Evolutionary conservation across 495 filamentous ascomycete genomes (phyloP), one percentile per base, ranked within the genome.

Genomic region (Hypomontagnella submonticulosa): DNA sequence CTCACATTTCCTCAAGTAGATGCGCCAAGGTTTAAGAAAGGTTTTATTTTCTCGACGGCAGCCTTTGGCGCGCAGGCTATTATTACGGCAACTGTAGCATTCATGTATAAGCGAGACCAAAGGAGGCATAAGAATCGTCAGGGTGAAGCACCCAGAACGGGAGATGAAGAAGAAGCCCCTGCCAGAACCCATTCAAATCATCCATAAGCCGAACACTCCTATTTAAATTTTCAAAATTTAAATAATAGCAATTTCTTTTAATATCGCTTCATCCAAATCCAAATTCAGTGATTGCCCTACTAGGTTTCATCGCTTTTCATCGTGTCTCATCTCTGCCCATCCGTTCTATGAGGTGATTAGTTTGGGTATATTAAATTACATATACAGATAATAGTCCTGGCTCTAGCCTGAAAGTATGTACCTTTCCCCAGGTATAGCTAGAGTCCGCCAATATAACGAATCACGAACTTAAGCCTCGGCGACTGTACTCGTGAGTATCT

Each of bases 1-100:
- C 49, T 81, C 9, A 79, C 76, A 12, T 81, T 72, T 59, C 79
- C 78, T 10, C 76, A 76, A 53, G 70, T 71, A 12, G 74, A 80
- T 48, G 74, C 79, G 3, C 79, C 79, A 2, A 62, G 54, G 19
- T 81, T 80, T 48, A 69, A 60, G 53, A 77, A 73, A 48, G 77
- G 77, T 0, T 79, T 73, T 40, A 67, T 74, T 3, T 77, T 57
- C 33, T 70, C 69, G 32, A 67, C 65, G 5, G 49, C 33, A 4
- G 56, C 67, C 5, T 75, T 67, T 49, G 61, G 37, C 18, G 72
- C 68, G 4, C 71, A 75, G 59, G 70, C 67, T n/a, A 51, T 43
- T 2, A 69, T 75, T 43, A 75, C 72, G 15, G 64, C 54, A 1
- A 50, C 44, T 1, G 70, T 77, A 7, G 66, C 69, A 7, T 63